Conservation (phyloP, 2,329 filamentous ascomycete genomes). For the Ilyonectria destructans region DNA sequence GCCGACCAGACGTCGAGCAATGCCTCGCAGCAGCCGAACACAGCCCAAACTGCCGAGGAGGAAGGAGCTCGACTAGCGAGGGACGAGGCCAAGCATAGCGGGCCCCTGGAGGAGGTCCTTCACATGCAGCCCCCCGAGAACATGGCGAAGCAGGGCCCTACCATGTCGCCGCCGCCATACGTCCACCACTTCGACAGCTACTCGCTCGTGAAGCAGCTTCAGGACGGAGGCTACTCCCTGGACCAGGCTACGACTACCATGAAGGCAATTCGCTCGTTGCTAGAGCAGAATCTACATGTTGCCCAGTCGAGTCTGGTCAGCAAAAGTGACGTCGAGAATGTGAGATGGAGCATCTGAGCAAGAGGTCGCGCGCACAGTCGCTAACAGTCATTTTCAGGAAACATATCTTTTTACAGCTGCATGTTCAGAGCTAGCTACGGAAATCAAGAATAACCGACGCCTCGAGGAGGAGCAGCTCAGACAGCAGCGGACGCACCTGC, state of each 20-base stretch:
- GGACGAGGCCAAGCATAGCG: slow-evolving; percentile 60
- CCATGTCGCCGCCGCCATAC: slow-evolving; percentile 83
- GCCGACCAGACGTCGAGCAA: slow-evolving; percentile 26
- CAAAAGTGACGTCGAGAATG: slow-evolving; percentile 94
- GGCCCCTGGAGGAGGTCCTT: slow-evolving; percentile 68
- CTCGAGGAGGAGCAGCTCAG: slow-evolving; percentile 86
- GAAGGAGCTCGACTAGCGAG: slow-evolving; percentile 51
- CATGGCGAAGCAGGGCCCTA: slow-evolving; percentile 69
- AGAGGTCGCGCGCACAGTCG: background rate
- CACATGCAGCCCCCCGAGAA: slow-evolving; percentile 63
- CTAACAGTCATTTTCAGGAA: slow-evolving; percentile 67
- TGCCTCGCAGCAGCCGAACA: slow-evolving; percentile 22
- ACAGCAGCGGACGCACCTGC: slow-evolving; percentile 86
- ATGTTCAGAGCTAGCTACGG: slow-evolving; percentile 91
- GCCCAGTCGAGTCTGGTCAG: slow-evolving; percentile 87
- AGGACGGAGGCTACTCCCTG: slow-evolving; percentile 80
- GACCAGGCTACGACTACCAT: slow-evolving; percentile 88
- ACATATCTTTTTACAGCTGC: slow-evolving; percentile 95
- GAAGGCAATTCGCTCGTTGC: slow-evolving; percentile 88
- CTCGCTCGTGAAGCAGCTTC: slow-evolving; percentile 86
- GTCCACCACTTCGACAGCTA: slow-evolving; percentile 98
- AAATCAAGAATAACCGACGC: slow-evolving; percentile 85
- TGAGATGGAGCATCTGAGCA: slow-evolving; percentile 38
- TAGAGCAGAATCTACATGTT: slow-evolving; percentile 85
- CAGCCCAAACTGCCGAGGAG: slow-evolving; percentile 32